Base-by-base conservation (phyloP, 1,284 basidiomycete genomes). In the Naganishia liquefaciens region DNA sequence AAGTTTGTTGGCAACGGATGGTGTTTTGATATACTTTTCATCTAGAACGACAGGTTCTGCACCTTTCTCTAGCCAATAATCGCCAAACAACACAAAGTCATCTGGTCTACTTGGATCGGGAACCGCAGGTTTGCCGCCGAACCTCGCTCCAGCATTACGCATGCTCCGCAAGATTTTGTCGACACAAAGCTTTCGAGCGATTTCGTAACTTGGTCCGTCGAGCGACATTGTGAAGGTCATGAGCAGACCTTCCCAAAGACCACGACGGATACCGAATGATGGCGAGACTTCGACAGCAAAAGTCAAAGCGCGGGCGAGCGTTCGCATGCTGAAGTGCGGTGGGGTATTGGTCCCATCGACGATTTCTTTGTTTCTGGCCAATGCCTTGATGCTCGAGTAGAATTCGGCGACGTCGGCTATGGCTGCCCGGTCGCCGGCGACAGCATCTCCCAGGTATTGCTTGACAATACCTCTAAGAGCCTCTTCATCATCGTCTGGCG, bases 201-300 rank as follows among this genome's bases (percentile, higher is more conserved):
- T 76, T 54, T 84, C 81, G 0, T 86, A 83, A 72, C 92, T 93
- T n/a, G 83, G 79, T 0, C 80, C 81, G 72, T 98, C 92, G 44
- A 99, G 83, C 1, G 90, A 86, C 91, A 97, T 96, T 3, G 92
- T 96, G 78, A 99, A 99, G 0, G 93, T 88, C 96, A 99, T 99
- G 68, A 95, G 75, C 74, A 91, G 93, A 2, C 95, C 95, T 78
- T 99, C 96, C 89, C 91, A 98, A 19, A 99, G 81, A 0, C 91
- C 88, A 40, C 96, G 83, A 50, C 93, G 86, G 17, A 96, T 80
- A 25, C 92, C 88, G 70, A 93, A 97, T 37, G 83, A 80, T 21
- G 84, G 81, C 0, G 90, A 86, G 51, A 90, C 88, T 71, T 96
- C 90, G 1, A 89, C 86, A 0, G 93, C 90, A 76, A 97, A 99